Percentiles rank a stretch among this genome's conserved stretches.
phyloP scores from a whole-genome alignment of 2,329 filamentous ascomycete genomes.

The Thielaviopsis populi region DNA sequence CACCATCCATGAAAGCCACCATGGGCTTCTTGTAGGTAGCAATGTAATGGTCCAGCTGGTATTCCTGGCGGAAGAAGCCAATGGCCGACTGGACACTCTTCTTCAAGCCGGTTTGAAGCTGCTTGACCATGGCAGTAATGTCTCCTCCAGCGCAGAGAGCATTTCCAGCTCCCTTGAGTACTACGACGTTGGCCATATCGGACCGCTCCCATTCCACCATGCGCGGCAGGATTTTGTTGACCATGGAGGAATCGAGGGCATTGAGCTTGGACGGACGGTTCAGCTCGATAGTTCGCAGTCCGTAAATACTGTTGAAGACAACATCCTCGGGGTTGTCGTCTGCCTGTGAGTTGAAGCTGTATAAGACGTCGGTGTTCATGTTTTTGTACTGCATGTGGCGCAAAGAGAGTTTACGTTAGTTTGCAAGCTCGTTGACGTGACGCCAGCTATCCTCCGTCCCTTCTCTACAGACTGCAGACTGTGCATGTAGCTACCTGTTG shows the following conservation, averaged over 20 bases:
- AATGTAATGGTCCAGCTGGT: constrained; percentile 89
- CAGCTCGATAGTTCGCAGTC: constrained; percentile 80
- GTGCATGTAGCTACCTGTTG: constrained; percentile 4
- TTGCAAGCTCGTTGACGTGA: background rate
- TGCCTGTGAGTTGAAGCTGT: background rate
- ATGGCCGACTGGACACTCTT: constrained; percentile 41
- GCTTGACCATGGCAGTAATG: constrained; percentile 64
- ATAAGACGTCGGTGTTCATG: constrained; percentile 2
- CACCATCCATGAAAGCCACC: constrained; percentile 89
- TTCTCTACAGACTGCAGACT: background rate
- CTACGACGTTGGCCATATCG: constrained; percentile 77
- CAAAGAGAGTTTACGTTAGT: background rate
- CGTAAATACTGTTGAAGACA: constrained; percentile 76
- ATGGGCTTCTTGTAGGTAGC: constrained; percentile 89
- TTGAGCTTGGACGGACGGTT: constrained; percentile 89
- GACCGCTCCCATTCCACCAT: constrained; percentile 91
- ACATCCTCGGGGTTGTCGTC: constrained; percentile 60
- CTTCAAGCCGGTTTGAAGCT: constrained; percentile 57
- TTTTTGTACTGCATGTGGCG: background rate
- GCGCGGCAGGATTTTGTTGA: constrained; percentile 78
- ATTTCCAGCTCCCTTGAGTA: constrained; percentile 81
- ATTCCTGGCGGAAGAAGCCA: constrained; percentile 89
- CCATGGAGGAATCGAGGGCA: constrained; percentile 87
- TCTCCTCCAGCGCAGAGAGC: constrained; percentile 92
- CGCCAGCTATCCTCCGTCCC: background rate